Evolutionary conservation across 73 alveolate genomes (phyloP), one percentile per base, ranked within the genome.

Genomic region (Paramecium tetraurelia): DNA sequence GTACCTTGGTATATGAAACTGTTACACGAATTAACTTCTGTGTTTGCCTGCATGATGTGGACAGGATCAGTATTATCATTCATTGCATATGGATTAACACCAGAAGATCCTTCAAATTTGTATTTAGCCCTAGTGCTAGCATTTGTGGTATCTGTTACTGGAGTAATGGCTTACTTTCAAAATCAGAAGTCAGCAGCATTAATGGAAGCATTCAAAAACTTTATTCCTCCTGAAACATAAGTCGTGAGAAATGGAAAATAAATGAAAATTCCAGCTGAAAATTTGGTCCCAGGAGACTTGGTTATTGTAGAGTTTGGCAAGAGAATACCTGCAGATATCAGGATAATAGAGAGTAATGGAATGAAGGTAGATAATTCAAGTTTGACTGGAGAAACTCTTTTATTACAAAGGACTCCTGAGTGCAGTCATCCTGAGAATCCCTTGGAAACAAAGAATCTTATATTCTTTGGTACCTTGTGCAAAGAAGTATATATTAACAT

Each of bases 321-420:
- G 63, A 95, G 95, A 80, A 95, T 98, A 16, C 99, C 99, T 8
- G 99, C 99, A 11, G 99, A 98, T 92, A 94, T 97, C 71, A 92
- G 99, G 41, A 93, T 98, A 76, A 53, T 95, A 29, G 97, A 95
- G 92, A 92, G 97, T 29, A 95, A 95, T 70, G 99, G 96, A 86
- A 90, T 98, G 96, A 98, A 97, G 92, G 99, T 98, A 48, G 98
- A 96, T 86, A 98, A 98, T 80, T 93, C 99, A 36, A 96, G 99
- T 48, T 95, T 98, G 57, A 97, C 99, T 5, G 99, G 99, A 29
- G 99, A 98, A 93, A 93, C 98, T 1, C 96, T 95, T 46, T 98
- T 98, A 50, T 93, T 97, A 53, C 86, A 93, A 7, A 97, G 99
- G 59, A 72, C 97, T 33, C 86, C 95, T 35, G 97, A 97, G 93